Base-by-base conservation (phyloP, 2,329 filamentous ascomycete species). In the Exutisphaerella laricina region DNA sequence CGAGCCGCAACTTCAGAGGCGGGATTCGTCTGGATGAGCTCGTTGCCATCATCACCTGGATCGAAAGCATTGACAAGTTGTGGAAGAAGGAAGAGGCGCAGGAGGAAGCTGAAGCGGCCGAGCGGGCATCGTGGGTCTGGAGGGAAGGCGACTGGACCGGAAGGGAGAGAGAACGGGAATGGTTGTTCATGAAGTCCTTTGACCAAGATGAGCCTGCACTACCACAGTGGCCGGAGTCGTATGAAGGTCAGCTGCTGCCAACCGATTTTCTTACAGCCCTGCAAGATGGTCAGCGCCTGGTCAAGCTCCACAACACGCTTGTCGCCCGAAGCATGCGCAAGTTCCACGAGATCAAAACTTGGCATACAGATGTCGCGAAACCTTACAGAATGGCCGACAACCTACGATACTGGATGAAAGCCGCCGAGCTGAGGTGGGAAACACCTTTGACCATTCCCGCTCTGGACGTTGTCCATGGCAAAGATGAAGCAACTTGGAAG, bases 311-410 rank as follows among this genome's bases (percentile, higher is more conserved):
- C 73, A 98, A 98, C 62, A 82, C 84, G 10, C 80, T 87, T 0
- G 85, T 98, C 22, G 80, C 80, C 59, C 86, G 86, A 62, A 96
- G 89, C 16, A 82, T 84, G 60, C 78, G 87, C 21, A 85, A 85
- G 5, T 97, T 97, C 62, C 88, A 89, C 39, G 79, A 86, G 50
- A 96, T 98, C 60, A 88, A 87, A 44, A 77, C 78, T 7, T 96
- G 84, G 65, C 92, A 97, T 64, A 82, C 81, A n/a, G 88, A 98
- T 64, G 90, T 92, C 7, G 82, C 80, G 47, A 97, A 97, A 67
- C 92, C 92, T 0, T 98, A 98, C 64, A 84, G 92, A 36, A 83
- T 83, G 50, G 88, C 89, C 3, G 92, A 98, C 56, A 98, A 98
- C 63, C 74, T 98, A 49, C 80, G 88, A 29, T 98, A 85, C 71